Conservation (phyloP, 371 early-diverging fungal species). For the Coemansia sp. region DNA sequence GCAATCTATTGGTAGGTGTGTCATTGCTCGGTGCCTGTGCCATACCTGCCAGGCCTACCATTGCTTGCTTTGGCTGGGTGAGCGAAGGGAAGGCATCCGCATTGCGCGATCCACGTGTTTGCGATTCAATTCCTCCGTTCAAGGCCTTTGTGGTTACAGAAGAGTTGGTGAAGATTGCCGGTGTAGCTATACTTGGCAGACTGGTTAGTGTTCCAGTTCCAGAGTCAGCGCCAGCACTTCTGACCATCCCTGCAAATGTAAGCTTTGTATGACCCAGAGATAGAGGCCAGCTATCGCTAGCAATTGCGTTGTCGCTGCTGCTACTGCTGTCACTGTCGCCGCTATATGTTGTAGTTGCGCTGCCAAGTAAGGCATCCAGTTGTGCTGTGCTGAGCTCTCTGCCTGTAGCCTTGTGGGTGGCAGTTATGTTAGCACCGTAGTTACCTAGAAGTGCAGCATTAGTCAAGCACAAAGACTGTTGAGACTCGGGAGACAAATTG, state of each 20-base stretch:
- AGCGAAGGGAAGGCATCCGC: background rate
- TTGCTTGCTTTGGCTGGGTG: background rate
- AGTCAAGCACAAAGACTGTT: constrained; percentile 2
- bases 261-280: background rate
- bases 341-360: background rate
- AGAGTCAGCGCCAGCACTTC: background rate
- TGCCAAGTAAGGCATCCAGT: constrained; percentile 14
- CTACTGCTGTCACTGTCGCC: constrained; percentile 15
- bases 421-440: too few relatives aligned
- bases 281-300: background rate
- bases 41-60: background rate
- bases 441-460: background rate
- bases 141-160: constrained; percentile 41
- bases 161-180: constrained; percentile 20
- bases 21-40: background rate
- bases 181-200: constrained; percentile 13
- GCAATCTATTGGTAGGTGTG: constrained; percentile 6
- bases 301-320: constrained; percentile 17
- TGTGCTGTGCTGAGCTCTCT: constrained; percentile 12
- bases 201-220: background rate
- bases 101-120: background rate
- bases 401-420: background rate
- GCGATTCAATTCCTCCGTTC: constrained; percentile 28
- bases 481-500: constrained; percentile 3
- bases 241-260: background rate